phyloP scores from a whole-genome alignment of 345 rosid species.

The Rhizophora apiculata region DNA sequence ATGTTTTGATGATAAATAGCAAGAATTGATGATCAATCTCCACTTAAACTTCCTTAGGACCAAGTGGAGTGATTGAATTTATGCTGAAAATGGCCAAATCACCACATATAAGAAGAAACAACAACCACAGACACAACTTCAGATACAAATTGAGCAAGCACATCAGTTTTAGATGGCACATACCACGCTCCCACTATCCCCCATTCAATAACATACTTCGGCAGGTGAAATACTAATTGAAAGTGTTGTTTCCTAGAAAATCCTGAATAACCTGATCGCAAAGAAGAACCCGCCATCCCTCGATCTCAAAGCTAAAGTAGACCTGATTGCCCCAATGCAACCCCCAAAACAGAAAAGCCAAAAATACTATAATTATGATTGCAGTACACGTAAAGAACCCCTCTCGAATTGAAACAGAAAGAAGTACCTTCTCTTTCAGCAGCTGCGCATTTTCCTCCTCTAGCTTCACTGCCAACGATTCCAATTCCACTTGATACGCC shows the following conservation, averaged over 20 bases:
- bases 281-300: no score
- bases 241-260: no score
- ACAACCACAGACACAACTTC: not conserved
- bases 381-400: not conserved
- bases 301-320: no score
- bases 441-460: conserved; percentile 77
- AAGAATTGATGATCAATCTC: not conserved
- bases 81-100: not conserved
- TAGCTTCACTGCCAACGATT: conserved; percentile 62
- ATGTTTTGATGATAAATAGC: not conserved
- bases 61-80: not conserved
- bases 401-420: not conserved
- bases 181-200: no score
- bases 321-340: no score
- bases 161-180: not conserved
- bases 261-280: no score
- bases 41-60: not conserved
- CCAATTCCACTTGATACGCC: conserved; percentile 91
- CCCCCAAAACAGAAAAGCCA: no score
- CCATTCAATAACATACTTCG: no score
- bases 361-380: not conserved
- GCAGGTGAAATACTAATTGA: no score
- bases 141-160: not conserved
- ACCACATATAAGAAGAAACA: not conserved
- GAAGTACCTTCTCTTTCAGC: conserved; percentile 62